A percentile compares a stretch with the other conserved stretches of the same genome.
phyloP scores from a whole-genome alignment of 192 early-diverging fungal genomes.

The Podila epicladia region DNA sequence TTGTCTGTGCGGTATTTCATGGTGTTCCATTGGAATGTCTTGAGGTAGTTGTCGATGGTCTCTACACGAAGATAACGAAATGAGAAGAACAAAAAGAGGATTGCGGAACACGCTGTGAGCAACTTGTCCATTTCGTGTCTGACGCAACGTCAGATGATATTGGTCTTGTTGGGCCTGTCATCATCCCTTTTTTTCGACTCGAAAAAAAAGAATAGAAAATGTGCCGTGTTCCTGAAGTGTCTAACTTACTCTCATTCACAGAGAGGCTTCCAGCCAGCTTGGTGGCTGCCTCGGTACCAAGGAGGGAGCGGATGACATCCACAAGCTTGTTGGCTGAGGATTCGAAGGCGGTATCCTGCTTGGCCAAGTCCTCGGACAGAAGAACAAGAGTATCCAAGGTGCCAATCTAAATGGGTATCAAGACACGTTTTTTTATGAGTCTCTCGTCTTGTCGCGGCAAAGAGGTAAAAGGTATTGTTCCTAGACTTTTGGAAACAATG shows the following conservation, averaged over 20 bases:
- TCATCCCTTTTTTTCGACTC: not conserved
- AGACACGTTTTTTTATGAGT: not conserved
- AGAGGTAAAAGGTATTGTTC: not conserved
- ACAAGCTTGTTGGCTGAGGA: slow-evolving; percentile 79
- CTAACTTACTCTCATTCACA: slow-evolving; percentile 84
- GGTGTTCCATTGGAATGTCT: slow-evolving; percentile 93
- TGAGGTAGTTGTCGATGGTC: slow-evolving; percentile 87
- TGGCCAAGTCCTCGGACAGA: slow-evolving; percentile 94
- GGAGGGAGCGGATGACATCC: slow-evolving; percentile 84
- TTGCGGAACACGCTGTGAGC: too few species aligned
- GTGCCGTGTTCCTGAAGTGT: not conserved
- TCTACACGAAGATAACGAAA: slow-evolving; percentile 60
- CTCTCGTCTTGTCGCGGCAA: not conserved
- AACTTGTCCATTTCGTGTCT: not conserved
- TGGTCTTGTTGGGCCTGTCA: not conserved
- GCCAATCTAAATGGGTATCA: slow-evolving; percentile 73
- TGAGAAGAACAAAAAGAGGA: not conserved
- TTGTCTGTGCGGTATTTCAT: slow-evolving; percentile 98
- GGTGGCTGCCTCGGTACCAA: slow-evolving; percentile 64
- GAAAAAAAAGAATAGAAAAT: slow-evolving; percentile 4
- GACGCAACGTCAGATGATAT: not conserved
- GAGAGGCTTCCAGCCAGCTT: slow-evolving; percentile 71
- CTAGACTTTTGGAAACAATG: not conserved
- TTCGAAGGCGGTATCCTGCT: slow-evolving; percentile 85
- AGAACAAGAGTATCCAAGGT: slow-evolving; percentile 94